Conservation (phyloP, 805 yeast genomes). For the Metschnikowia proteae region DNA sequence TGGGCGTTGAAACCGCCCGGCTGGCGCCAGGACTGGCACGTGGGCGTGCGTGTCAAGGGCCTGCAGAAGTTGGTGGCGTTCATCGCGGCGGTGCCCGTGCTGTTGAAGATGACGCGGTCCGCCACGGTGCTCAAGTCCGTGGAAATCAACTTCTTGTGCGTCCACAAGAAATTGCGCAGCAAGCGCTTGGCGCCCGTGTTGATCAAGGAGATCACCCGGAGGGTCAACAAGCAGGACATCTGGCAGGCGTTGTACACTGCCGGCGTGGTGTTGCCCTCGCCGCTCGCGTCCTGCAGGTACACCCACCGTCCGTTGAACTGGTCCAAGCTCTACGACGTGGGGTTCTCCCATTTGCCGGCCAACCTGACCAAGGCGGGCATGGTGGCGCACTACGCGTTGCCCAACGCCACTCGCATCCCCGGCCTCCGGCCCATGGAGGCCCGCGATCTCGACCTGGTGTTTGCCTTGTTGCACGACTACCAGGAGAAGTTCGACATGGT, state of each 20-base stretch:
- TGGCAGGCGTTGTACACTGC: constrained; percentile 98
- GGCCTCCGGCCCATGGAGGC: constrained; percentile 58
- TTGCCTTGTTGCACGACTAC: constrained; percentile 54
- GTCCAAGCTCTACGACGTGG: constrained; percentile 85
- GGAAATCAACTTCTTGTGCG: constrained; percentile 90
- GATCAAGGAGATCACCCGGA: constrained; percentile 89
- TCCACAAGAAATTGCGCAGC: constrained; percentile 89
- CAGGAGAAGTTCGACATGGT: constrained; percentile 68
- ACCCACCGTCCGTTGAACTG: constrained; percentile 93
- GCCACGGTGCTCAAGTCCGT: constrained; percentile 54
- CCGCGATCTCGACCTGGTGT: constrained; percentile 64
- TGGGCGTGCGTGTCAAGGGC: constrained; percentile 83
- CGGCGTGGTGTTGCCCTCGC: constrained; percentile 89
- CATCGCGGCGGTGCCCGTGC: constrained; percentile 84
- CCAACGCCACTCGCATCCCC: constrained; percentile 43
- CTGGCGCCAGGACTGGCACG: constrained; percentile 83
- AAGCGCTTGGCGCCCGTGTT: constrained; percentile 92
- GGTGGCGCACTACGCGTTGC: constrained; percentile 59
- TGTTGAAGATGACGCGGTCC: constrained; percentile 53
- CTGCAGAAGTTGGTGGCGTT: constrained; percentile 83
- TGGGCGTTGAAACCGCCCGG: constrained; percentile 98
- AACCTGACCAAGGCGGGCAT: constrained; percentile 62
- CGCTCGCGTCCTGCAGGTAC: constrained; percentile 82
- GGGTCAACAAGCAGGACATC: constrained; percentile 77
- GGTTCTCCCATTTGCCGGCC: constrained; percentile 78